Evolutionary conservation across 192 early-diverging fungal genomes (phyloP), one percentile per base, ranked within the genome.

Genomic region (Paraglomus occultum): DNA sequence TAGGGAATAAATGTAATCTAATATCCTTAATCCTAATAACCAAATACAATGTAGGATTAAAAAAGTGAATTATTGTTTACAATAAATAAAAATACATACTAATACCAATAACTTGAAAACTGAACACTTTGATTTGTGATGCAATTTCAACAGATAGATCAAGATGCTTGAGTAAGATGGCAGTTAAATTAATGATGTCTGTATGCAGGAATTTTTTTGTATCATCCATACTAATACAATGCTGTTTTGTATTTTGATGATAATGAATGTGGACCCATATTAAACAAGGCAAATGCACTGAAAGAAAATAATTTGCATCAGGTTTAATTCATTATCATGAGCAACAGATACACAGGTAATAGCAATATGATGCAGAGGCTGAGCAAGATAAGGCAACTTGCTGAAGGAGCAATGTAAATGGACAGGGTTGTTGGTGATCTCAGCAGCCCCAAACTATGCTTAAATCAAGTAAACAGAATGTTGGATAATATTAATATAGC

Each of bases 1-100:
- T n/a, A 42, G n/a, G 50, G 43, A 53, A 64, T 64, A 4, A 71
- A 42, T 12, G 61, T 71, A 7, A 71, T 61, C 22, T 61, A 40
- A 64, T 61, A 64, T 23, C 46, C 70, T 71, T n/a, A n/a, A n/a
- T n/a, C n/a, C n/a, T n/a, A 71, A 71, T 71, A 12, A 65, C 44
- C 61, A 71, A 64, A 5, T 18, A 71, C 11, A 53, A 64, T 15
- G 46, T 63, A 46, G n/a, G 15, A 55, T 70, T 17, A n/a, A 47
- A 22, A 46, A 64, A 2, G 44, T 58, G 7, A 49, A 40, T 48
- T 3, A 6, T 23, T 18, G 5, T 47, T 47, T 59, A 9, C n/a
- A 54, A 58, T 70, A 55, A 38, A 45, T 59, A 70, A 17, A 39
- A 43, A 14, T 70, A 61, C 6, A 8, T 39, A n/a, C n/a, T n/a